Base-by-base conservation (phyloP, 495 filamentous ascomycete genomes). In the Podospora didyma region DNA sequence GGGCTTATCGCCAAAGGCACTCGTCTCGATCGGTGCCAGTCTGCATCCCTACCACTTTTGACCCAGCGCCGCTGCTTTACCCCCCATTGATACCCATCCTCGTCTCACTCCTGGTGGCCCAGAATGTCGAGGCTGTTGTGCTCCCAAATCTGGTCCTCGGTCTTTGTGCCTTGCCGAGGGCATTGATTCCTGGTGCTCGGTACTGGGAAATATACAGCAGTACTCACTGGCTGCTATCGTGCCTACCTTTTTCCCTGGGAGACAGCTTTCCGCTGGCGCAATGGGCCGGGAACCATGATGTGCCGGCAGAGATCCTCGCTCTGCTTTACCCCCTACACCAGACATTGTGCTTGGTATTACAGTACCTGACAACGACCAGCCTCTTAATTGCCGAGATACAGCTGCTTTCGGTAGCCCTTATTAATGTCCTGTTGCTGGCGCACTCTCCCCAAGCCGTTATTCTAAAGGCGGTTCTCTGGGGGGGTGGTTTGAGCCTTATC, bases 21-120 rank as follows among this genome's bases (percentile, higher is more conserved):
- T 71, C 75, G 2, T 68, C 66, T 17, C 65, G 53, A 46, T 72
- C 42, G 26, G 52, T 78, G 21, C 72, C 75, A 3, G 50, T 82
- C 69, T 75, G 46, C 14, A 74, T 96, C 17, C 89, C 90, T 1
- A 65, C 84, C 12, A 76, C 80, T 23, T 96, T 97, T 68, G 94
- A 98, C 64, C 94, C 91, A 2, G 94, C 94, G 16, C 90, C 94
- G 6, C 73, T 97, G 9, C 75, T 98, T 19, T 98, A 97, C 63
- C 95, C 94, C 2, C 75, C 86, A 1, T 60, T 87, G 0, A 76
- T 96, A 7, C 90, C 94, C 2, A 62, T 94, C 7, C 77, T 90
- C 19, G 86, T 96, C 35, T 86, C 94, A 3, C 69, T 94, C 5
- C 87, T 91, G 16, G 76, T 96, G n/a, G 79, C 84, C 23, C 75